Conservation (phyloP, 2,329 filamentous ascomycete genomes). For the Bipolaris gigantea region DNA sequence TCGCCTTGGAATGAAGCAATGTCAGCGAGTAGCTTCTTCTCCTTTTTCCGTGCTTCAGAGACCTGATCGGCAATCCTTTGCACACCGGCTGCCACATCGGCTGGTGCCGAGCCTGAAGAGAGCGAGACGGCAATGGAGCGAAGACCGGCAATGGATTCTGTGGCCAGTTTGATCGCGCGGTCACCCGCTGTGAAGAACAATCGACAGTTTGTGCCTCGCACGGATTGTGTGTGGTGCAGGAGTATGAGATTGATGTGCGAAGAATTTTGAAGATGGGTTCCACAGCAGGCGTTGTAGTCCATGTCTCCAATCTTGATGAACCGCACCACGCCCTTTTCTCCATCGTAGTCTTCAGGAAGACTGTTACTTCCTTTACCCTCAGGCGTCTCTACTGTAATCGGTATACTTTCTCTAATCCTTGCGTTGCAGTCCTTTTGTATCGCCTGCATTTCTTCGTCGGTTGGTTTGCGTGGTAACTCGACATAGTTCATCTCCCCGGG, state of each 20-base stretch:
- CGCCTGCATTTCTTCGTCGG: conserved; percentile 25
- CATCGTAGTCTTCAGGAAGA: conserved; percentile 37
- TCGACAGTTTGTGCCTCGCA: conserved; percentile 37
- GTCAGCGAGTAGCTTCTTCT: conserved; percentile 35
- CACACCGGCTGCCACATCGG: conserved; percentile 29
- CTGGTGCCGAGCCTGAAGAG: conserved; percentile 25
- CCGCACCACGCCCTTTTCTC: conserved; percentile 36
- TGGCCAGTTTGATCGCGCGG: conserved; percentile 34
- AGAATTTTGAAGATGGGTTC: conserved; percentile 40
- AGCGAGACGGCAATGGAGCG: conserved; percentile 33
- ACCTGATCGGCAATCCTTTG: conserved; percentile 29
- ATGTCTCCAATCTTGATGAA: conserved; percentile 40
- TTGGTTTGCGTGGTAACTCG: conserved; percentile 36
- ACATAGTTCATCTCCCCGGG: conserved; percentile 42
- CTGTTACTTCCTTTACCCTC: conserved; percentile 30
- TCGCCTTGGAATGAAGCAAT: conserved; percentile 33
- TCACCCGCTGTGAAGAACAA: conserved; percentile 38
- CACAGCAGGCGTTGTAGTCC: conserved; percentile 42
- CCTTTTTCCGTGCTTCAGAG: conserved; percentile 28
- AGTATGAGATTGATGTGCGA: conserved; percentile 36
- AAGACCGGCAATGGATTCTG: conserved; percentile 30
- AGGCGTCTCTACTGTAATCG: conserved; percentile 38
- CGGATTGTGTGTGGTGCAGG: conserved; percentile 35
- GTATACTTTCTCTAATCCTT: conserved; percentile 30
- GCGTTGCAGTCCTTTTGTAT: conserved; percentile 37